phyloP scores from a whole-genome alignment of 768 basidiomycete species.

The Mycena leptocephala region DNA sequence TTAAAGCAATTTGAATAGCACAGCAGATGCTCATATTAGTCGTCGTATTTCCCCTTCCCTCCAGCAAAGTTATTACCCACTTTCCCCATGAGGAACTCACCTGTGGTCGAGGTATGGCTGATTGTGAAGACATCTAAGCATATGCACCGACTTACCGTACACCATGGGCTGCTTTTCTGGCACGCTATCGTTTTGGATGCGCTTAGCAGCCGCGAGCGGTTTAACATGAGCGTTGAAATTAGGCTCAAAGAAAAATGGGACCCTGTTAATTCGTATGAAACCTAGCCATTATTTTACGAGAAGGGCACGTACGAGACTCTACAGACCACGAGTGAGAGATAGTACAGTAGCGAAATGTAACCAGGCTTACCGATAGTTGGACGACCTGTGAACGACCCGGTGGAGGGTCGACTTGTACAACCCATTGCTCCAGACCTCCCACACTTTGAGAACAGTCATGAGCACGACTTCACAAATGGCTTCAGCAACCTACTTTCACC shows the following conservation, averaged over 20 bases:
- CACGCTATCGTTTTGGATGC: constrained; percentile 52
- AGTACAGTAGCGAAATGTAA: constrained; percentile 27
- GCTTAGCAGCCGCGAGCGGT: constrained; percentile 75
- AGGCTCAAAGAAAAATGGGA: constrained; percentile 97
- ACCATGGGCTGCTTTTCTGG: constrained; percentile 61
- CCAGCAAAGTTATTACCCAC: constrained; percentile 81
- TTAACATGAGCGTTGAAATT: constrained; percentile 82
- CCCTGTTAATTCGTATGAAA: constrained; percentile 56
- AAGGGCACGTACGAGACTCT: constrained; percentile 79
- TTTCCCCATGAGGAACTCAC: constrained; percentile 83
- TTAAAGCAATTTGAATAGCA: too few species aligned
- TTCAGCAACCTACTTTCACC: constrained; percentile 80
- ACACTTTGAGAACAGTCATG: constrained; percentile 69
- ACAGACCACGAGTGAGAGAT: constrained; percentile 10
- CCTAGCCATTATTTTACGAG: neutral
- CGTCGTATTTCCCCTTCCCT: constrained; percentile 58
- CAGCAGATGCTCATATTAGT: neutral
- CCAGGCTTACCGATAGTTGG: constrained; percentile 75
- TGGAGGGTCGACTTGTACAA: constrained; percentile 93
- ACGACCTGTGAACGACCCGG: constrained; percentile 84
- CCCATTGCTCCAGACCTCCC: constrained; percentile 93
- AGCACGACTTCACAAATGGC: neutral
- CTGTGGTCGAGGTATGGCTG: neutral
- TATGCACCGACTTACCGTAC: constrained; percentile 62
- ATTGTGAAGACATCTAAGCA: neutral